Evolutionary conservation across 208 protist species (phyloP).

Genomic region (Trypanosoma congolense): DNA sequence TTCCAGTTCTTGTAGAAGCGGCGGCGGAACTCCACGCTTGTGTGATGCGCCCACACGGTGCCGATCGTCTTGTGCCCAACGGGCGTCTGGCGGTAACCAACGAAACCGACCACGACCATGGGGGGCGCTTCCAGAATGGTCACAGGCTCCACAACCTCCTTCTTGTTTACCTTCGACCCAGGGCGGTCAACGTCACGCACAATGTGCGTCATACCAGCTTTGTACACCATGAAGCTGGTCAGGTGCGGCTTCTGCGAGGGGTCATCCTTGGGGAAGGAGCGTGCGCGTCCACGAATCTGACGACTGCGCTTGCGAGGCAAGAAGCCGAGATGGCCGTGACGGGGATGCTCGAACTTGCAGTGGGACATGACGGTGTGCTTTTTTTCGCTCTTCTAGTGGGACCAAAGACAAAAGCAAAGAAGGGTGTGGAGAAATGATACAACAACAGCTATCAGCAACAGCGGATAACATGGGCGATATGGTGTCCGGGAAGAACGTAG

Average conservation of each 20-base stretch:
- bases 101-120: slow-evolving; percentile 98
- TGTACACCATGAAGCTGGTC: slow-evolving; percentile 98
- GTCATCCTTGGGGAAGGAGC: slow-evolving; percentile 96
- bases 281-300: slow-evolving; percentile 90
- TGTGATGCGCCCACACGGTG: slow-evolving; percentile 98
- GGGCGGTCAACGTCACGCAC: slow-evolving; percentile 96
- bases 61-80: slow-evolving; percentile 95
- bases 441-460: too few species aligned
- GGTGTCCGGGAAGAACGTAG: too few species aligned
- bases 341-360: slow-evolving; percentile 97
- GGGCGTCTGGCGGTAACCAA: slow-evolving; percentile 97
- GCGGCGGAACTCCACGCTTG: slow-evolving; percentile 92
- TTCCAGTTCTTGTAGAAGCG: slow-evolving; percentile 99
- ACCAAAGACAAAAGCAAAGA: too few species aligned
- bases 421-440: too few species aligned
- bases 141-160: slow-evolving; percentile 98
- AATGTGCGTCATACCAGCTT: slow-evolving; percentile 99
- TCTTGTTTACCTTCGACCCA: slow-evolving; percentile 96
- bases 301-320: slow-evolving; percentile 94
- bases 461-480: too few species aligned
- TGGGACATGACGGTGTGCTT: slow-evolving; percentile 68
- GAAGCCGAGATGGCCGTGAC: slow-evolving; percentile 98
- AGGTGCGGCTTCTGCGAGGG: slow-evolving; percentile 92
- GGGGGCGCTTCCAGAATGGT: slow-evolving; percentile 98
- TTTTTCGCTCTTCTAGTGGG: too few species aligned